phyloP scores from a whole-genome alignment of 768 basidiomycete species.

The button mushroom (Agaricus bisporus) region DNA sequence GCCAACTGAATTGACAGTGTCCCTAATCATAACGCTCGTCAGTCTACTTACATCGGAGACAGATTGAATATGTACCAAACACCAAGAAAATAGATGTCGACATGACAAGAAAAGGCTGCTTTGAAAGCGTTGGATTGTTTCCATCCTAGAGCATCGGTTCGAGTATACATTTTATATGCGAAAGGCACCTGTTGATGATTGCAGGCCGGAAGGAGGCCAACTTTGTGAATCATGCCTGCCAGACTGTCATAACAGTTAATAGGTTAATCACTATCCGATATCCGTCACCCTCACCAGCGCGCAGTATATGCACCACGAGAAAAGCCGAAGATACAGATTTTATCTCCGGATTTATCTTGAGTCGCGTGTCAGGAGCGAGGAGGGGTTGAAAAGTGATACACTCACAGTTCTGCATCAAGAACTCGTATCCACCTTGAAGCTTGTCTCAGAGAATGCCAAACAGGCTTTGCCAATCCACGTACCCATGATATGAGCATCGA shows the following conservation, averaged over 20 bases:
- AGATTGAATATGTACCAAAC: slow-evolving; percentile 29
- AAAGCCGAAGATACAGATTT: slow-evolving; percentile 61
- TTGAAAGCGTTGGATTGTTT: slow-evolving; percentile 42
- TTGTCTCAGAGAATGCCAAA: not conserved
- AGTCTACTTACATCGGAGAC: not conserved
- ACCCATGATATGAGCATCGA: slow-evolving; percentile 50
- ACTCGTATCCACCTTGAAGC: slow-evolving; percentile 43
- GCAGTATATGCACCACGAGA: slow-evolving; percentile 59
- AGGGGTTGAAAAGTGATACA: not conserved
- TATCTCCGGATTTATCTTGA: slow-evolving; percentile 41
- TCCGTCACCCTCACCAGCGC: slow-evolving; percentile 20
- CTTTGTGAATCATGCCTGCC: slow-evolving; percentile 53
- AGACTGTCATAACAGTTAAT: slow-evolving; percentile 20
- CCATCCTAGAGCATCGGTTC: slow-evolving; percentile 34
- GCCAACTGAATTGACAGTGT: slow-evolving; percentile 52
- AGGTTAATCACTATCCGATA: not conserved
- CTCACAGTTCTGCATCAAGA: slow-evolving; percentile 54
- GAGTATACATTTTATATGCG: slow-evolving; percentile 51
- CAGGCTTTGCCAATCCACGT: slow-evolving; percentile 2
- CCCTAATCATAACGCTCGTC: slow-evolving; percentile 25
- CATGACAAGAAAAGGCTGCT: slow-evolving; percentile 40
- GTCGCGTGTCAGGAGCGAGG: not conserved
- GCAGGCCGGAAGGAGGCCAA: slow-evolving; percentile 35
- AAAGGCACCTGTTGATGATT: slow-evolving; percentile 50
- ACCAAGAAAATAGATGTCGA: slow-evolving; percentile 43